These are phyloP conservation scores for Tulasnella sp. DNA, from an alignment of 768 basidiomycete species.

Conservation along the genomic window DNA sequence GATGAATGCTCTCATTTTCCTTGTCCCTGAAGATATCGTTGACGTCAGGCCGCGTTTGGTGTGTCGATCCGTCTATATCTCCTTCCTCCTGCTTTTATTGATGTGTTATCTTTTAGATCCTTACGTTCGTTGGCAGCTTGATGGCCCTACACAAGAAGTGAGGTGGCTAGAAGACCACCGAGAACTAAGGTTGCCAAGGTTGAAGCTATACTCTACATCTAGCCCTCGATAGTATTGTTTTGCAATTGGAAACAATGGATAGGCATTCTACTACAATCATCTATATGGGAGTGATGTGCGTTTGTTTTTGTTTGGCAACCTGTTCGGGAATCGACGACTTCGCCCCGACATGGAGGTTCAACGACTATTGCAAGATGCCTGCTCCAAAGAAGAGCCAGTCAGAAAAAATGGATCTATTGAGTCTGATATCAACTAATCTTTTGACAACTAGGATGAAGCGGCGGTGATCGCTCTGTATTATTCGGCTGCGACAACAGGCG, in stretches of 20 bases:
- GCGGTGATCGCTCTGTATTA: neutral
- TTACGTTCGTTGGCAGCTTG: constrained; percentile 92
- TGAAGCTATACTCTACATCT: neutral
- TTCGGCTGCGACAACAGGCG: neutral
- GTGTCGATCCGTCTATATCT: constrained; percentile 30
- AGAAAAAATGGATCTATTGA: neutral
- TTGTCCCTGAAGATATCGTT: constrained; percentile 95
- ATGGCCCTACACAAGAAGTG: constrained; percentile 39
- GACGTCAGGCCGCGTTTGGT: constrained; percentile 87
- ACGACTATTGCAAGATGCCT: neutral
- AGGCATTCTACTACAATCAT: neutral
- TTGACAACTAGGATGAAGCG: neutral
- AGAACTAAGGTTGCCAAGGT: neutral
- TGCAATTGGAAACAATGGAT: neutral
- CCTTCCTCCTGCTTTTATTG: neutral
- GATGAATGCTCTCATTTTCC: constrained; percentile 91
- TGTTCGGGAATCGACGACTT: neutral
- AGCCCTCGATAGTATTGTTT: neutral
- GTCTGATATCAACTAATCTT: neutral
- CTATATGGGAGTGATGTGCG: neutral
- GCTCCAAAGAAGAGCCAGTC: neutral
- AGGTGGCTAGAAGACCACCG: neutral
- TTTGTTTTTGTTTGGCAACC: neutral
- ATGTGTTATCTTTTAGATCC: constrained; percentile 47
- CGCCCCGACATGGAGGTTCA: neutral